These are phyloP conservation scores for Candida glucosophila DNA, from an alignment of 1,139 yeast species.

Conservation along the genomic window DNA sequence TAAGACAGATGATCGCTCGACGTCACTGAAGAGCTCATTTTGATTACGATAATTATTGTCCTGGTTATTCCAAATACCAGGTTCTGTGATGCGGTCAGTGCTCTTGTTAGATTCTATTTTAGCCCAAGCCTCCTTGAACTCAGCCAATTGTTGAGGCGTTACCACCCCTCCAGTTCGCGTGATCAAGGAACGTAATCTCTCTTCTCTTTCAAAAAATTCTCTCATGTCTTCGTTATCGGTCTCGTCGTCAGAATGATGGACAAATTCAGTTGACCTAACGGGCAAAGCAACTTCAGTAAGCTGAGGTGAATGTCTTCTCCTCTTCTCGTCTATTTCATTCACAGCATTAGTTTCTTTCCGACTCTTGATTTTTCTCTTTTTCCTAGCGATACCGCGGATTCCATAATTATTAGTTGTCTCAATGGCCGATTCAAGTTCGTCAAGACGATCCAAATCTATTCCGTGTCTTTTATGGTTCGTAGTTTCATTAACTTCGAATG, in stretches of 20 bases:
- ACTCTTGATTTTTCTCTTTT: neutral
- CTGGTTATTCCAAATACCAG: too few species aligned
- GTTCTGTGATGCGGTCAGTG: too few species aligned
- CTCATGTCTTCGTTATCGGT: slow-evolving; percentile 50
- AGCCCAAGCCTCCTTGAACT: slow-evolving; percentile 32
- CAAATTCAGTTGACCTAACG: slow-evolving; percentile 42
- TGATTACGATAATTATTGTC: too few species aligned
- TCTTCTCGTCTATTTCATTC: slow-evolving; percentile 9
- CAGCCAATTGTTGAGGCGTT: slow-evolving; percentile 25
- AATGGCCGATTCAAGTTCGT: slow-evolving; percentile 17
- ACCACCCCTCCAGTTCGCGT: slow-evolving; percentile 32
- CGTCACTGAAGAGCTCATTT: too few species aligned
- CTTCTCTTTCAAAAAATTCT: slow-evolving; percentile 53
- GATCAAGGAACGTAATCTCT: slow-evolving; percentile 36
- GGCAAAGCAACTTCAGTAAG: slow-evolving; percentile 8
- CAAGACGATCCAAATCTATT: slow-evolving; percentile 27
- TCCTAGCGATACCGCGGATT: slow-evolving; percentile 10
- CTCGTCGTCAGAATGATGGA: slow-evolving; percentile 60
- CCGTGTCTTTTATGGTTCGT: too few species aligned
- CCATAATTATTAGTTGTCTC: slow-evolving; percentile 10
- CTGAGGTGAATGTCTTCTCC: too few species aligned
- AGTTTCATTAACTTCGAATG: slow-evolving; percentile 19
- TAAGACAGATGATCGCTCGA: too few species aligned
- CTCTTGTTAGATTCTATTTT: slow-evolving; percentile 18
- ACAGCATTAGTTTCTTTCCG: slow-evolving; percentile 13